Evolutionary conservation across 78 protist species (phyloP).

Genomic region (Chrysochromulina parva): DNA sequence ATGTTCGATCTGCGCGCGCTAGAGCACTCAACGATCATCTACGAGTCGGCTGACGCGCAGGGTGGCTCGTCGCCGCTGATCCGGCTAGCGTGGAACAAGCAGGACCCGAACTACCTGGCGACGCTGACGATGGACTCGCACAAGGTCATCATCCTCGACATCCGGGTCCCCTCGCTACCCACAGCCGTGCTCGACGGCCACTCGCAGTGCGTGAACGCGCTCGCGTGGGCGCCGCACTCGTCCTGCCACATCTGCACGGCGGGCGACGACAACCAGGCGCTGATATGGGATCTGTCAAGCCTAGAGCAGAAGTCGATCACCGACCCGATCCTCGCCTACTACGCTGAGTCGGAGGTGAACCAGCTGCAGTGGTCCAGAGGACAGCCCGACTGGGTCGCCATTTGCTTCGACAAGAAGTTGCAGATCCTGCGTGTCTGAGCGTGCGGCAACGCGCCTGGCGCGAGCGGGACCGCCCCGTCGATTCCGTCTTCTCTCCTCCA

Average conservation of each 20-base stretch:
- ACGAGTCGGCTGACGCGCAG: constrained; percentile 64
- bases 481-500: too few species aligned
- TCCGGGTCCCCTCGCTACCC: constrained; percentile 71
- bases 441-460: too few species aligned
- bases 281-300: constrained; percentile 95
- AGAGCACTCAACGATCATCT: constrained; percentile 96
- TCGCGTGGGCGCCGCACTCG: constrained; percentile 98
- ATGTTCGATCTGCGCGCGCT: constrained; percentile 90
- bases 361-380: constrained; percentile 84
- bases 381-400: constrained; percentile 92
- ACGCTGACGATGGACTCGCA: constrained; percentile 81
- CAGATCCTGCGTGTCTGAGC: constrained; percentile 62
- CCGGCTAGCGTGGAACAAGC: constrained; percentile 87
- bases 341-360: constrained; percentile 63
- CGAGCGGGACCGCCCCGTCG: too few species aligned
- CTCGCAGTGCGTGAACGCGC: constrained; percentile 76
- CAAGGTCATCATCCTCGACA: constrained; percentile 82
- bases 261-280: constrained; percentile 89
- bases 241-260: constrained; percentile 89
- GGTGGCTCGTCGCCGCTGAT: background rate
- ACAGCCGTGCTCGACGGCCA: constrained; percentile 82
- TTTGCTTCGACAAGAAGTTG: constrained; percentile 62
- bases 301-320: constrained; percentile 80
- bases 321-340: constrained; percentile 16
- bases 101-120: constrained; percentile 92